Evolutionary conservation across 441 rosid genomes (phyloP), one percentile per base, ranked within the genome.

Genomic region (Breynia disticha): DNA sequence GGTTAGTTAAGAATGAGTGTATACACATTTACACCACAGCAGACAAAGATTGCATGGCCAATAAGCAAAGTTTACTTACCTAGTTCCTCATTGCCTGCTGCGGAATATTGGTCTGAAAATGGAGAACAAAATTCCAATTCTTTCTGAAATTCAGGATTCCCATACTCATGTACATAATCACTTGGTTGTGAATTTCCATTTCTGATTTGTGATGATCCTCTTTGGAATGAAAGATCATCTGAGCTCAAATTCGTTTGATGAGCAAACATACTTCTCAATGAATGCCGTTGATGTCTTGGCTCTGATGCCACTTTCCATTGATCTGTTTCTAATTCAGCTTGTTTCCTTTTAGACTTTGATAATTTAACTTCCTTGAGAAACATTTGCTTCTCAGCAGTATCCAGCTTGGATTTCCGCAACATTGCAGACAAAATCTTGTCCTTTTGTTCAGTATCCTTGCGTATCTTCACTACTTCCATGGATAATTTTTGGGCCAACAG

Each of bases 371-470:
- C 95, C 69, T 80, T 87, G 54, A 78, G 51, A 28, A 84, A 77
- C 75, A 68, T 60, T 42, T 90, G 84, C 69, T 76, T 85, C 76
- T 87, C 98, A 0, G 72, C 55, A 8, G 73, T 64, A 52, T 85
- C 95, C 57, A 75, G 53, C 71, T 77, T 80, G 16, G 88, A 80
- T 69, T 81, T 90, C 76, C 84, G 83, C 61, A 90, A 56, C 80
- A 85, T 67, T 62, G 85, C 86, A 8, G 95, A 82, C 64, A 90
- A 68, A 45, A 80, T 76, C 63, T 80, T 69, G 60, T 85, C 96
- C 62, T 90, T 90, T 66, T 83, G 93, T 61, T 90, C 96, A 70
- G 72, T 55, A 69, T 83, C 93, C 67, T 71, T 80, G 15, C 66
- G 67, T 81, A 75, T 62, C 74, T 85, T 80, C 15, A 68, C 55